Conservation (phyloP, 768 basidiomycete genomes). For the Trametes maxima region DNA sequence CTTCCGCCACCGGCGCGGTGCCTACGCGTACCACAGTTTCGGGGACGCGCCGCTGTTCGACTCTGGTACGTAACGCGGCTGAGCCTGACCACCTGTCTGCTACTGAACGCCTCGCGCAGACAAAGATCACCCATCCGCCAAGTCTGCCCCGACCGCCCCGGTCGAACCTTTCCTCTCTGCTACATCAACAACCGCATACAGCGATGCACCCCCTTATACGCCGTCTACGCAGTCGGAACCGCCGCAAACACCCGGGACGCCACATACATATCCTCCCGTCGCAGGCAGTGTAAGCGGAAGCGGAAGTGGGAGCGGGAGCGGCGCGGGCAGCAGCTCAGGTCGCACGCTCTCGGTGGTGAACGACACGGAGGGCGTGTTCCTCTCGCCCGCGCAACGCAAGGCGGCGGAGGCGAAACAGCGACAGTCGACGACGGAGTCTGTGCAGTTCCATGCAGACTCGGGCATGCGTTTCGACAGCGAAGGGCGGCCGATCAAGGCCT, state of each 20-base stretch:
- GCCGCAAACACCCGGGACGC: neutral
- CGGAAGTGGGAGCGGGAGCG: conserved; percentile 3
- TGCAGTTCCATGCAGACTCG: conserved; percentile 27
- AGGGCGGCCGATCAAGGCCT: conserved; percentile 6
- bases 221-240: neutral
- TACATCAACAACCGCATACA: neutral
- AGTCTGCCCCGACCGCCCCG: neutral
- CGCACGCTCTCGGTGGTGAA: conserved; percentile 21
- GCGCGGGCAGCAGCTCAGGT: neutral
- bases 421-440: neutral
- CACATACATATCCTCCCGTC: conserved; percentile 13
- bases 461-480: conserved; percentile 26
- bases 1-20: conserved; percentile 11
- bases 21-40: conserved; percentile 13
- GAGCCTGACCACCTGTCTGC: neutral
- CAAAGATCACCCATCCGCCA: neutral
- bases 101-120: neutral
- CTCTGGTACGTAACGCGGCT: conserved; percentile 6
- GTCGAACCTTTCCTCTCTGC: conserved; percentile 14
- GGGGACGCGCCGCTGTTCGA: conserved; percentile 4
- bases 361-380: neutral
- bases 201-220: neutral
- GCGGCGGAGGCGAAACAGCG: conserved; percentile 18
- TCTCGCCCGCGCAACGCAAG: conserved; percentile 25
- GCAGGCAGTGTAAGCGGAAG: neutral